Evolutionary conservation across 495 filamentous ascomycete species (phyloP), one percentile per base, ranked within the genome.

Genomic region (Neurospora sp.): DNA sequence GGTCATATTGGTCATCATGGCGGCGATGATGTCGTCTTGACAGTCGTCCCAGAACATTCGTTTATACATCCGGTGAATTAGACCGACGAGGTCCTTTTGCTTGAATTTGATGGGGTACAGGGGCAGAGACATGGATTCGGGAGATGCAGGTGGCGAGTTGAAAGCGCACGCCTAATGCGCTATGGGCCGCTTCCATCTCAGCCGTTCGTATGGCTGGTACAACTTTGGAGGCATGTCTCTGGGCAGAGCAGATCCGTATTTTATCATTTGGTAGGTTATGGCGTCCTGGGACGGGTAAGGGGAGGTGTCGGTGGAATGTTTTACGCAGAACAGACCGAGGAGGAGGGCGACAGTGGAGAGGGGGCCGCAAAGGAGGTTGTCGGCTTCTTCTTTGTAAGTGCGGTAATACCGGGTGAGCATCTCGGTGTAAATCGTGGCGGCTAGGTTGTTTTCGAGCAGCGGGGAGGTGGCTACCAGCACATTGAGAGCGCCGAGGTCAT

Each of bases 251-350:
- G 54, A 66, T 66, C 28, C 54, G 15, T 66, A 8, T 34, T 73
- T 21, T 36, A 38, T 42, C 75, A n/a, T 21, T 31, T 72, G 2
- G 21, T 24, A 19, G 62, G 71, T 66, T 1, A 76, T n/a, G 17
- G 77, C 10, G 17, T 73, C 7, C 37, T 80, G 76, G 24, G 77
- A 75, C 13, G 78, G 79, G 5, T 73, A 70, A 4, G 75, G 70
- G 9, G 76, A 74, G n/a, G 79, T 78, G 43, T 81, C 77, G 4
- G 78, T 78, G 78, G 73, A 79, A 43, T 75, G 75, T 37, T 81
- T 75, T 43, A 78, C 70, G 24, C 75, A 78, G 13, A 48, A 28
- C 2, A 81, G 24, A 31, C 76, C 78, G 42, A 81, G 73, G 4
- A 81, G 78, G 0, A 79, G 69, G 4, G 77, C 77, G 54, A 77